Evolutionary conservation across 257 asterid species (phyloP), one percentile per base, ranked within the genome.

Genomic region (Ilex asprella): DNA sequence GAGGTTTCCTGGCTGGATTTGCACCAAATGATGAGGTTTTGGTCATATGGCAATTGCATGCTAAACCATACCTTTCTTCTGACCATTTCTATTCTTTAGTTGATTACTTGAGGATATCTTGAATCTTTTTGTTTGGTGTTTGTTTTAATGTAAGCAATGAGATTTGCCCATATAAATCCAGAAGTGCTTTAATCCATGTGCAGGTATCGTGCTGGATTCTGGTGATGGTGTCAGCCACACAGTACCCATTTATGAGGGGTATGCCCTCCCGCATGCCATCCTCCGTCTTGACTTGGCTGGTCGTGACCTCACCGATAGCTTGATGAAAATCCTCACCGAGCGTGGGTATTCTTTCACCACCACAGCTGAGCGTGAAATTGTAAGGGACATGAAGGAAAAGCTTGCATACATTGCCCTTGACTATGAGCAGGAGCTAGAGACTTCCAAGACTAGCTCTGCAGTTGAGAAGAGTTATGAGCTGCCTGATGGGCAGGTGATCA

Each of bases 191-290:
- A 14, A 10, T 10, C 3, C n/a, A 7, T 11, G 52, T 46, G 52
- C 13, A 46, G 52, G 52, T 46, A 46, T 46, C 58, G 81, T 79
- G 70, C 72, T 79, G 73, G 84, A 79, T 68, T 79, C 84, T 47
- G 84, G 84, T 54, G 84, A 79, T 67, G 84, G 84, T 70, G 84
- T 79, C 31, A 79, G 84, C 49, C 84, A 79, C 69, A 79, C 84
- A 3, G 84, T 79, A 67, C 84, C 84, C 44, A 79, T 79, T 68
- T 79, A 79, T 2, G 84, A 79, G 68, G 84, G 84, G 43, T 79
- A 79, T 39, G 72, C 84, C 77, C 84, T 79, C 60, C 84, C 84
- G 11, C 85, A 76, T 16, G 82, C 82, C 61, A 79, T 79, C 72
- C 85, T 79, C 12, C 85, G 82, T 70, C 79, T 79, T 6, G 82